A percentile compares a stretch with the other conserved stretches of the same genome.
Evolutionary conservation across 2,329 filamentous ascomycete species (phyloP).

Genomic region (Paraconiothyrium brasiliense): DNA sequence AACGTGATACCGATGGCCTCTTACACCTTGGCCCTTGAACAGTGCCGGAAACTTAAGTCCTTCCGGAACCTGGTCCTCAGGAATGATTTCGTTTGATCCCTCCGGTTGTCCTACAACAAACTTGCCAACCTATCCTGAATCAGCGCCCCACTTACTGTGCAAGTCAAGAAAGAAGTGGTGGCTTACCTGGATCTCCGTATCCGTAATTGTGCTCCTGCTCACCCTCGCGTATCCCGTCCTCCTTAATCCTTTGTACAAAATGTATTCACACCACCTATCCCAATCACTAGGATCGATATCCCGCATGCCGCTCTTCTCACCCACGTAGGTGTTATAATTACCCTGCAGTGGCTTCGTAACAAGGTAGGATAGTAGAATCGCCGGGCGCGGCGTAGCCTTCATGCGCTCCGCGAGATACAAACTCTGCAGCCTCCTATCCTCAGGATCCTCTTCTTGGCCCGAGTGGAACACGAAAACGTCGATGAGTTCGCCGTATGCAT

Average conservation of each 20-base stretch:
- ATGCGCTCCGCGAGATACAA: slow-evolving; percentile 89
- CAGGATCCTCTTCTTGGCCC: slow-evolving; percentile 94
- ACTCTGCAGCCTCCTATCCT: slow-evolving; percentile 86
- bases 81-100: slow-evolving; percentile 71
- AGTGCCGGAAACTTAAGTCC: slow-evolving; percentile 84
- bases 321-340: slow-evolving; percentile 97
- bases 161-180: neutral
- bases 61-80: slow-evolving; percentile 77
- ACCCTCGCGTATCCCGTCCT: slow-evolving; percentile 90
- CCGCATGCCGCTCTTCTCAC: slow-evolving; percentile 86
- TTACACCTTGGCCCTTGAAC: slow-evolving; percentile 85
- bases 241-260: slow-evolving; percentile 88
- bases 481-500: slow-evolving; percentile 87
- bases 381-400: slow-evolving; percentile 80
- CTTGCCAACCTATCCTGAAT: slow-evolving; percentile 73
- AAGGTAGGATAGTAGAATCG: slow-evolving; percentile 88
- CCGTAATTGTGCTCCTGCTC: slow-evolving; percentile 89
- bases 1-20: slow-evolving; percentile 92
- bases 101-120: slow-evolving; percentile 82
- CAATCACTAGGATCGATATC: slow-evolving; percentile 93
- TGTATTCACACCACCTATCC: slow-evolving; percentile 99
- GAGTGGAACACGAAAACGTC: slow-evolving; percentile 99
- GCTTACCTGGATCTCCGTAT: slow-evolving; percentile 89
- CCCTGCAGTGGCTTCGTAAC: slow-evolving; percentile 90
- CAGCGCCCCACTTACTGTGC: slow-evolving; percentile 12